phyloP scores from a whole-genome alignment of 2,329 filamentous ascomycete species.

The Pseudocercospora eumusae region DNA sequence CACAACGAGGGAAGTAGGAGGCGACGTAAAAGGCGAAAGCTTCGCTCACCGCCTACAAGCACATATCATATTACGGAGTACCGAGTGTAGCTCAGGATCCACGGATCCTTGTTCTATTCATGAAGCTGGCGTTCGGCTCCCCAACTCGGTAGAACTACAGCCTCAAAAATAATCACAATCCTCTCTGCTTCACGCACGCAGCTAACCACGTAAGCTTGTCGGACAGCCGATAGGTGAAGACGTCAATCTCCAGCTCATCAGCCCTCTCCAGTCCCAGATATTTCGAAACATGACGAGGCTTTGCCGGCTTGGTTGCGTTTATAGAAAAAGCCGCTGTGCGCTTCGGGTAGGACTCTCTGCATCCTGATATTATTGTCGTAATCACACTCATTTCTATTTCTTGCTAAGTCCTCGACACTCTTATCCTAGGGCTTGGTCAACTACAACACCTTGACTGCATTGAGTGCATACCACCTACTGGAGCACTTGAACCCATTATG shows the following conservation, averaged over 20 bases:
- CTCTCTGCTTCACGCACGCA: neutral
- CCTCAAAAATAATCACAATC: neutral
- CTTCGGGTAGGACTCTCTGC: neutral
- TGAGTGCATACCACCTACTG: neutral
- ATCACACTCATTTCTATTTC: neutral
- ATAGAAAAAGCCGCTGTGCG: slow-evolving; percentile 12
- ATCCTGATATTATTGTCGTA: slow-evolving; percentile 10
- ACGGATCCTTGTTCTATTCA: slow-evolving; percentile 11
- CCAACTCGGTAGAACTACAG: neutral
- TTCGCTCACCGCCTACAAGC: too few relatives aligned
- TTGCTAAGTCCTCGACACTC: neutral
- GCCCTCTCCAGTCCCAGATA: slow-evolving; percentile 6
- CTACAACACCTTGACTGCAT: neutral
- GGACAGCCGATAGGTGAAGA: slow-evolving; percentile 8
- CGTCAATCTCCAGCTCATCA: slow-evolving; percentile 6
- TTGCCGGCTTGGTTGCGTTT: slow-evolving; percentile 10
- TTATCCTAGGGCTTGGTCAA: neutral
- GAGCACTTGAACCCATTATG: neutral
- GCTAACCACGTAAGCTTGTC: slow-evolving; percentile 19
- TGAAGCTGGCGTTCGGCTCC: slow-evolving; percentile 8
- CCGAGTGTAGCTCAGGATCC: too few relatives aligned
- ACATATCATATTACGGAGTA: too few relatives aligned
- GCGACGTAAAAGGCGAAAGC: too few relatives aligned
- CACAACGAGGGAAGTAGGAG: too few relatives aligned
- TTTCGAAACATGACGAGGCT: slow-evolving; percentile 15